A percentile compares a stretch with the other conserved stretches of the same genome.
Conservation (phyloP, 2,329 filamentous ascomycete genomes). For the Macrophomina tecta region DNA sequence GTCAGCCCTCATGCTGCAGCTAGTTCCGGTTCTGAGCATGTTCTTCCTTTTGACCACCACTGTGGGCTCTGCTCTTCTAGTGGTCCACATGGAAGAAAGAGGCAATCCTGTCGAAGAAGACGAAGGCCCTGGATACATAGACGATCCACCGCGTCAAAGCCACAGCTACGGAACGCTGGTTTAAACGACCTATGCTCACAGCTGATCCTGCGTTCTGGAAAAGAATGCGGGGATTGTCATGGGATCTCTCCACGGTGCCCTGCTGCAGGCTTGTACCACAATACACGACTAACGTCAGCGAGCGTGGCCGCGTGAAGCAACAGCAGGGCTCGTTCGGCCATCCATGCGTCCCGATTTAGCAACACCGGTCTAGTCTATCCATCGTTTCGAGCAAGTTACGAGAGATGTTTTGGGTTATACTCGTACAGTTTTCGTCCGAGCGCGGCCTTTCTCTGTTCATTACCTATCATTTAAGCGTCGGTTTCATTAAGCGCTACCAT, state of each 20-base stretch:
- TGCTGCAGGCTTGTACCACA: too few species aligned
- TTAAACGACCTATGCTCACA: background rate
- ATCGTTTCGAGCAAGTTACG: background rate
- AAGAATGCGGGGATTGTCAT: too few species aligned
- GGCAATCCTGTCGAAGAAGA: constrained; percentile 20
- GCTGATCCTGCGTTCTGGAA: background rate
- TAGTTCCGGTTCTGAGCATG: constrained; percentile 91
- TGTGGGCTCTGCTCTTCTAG: constrained; percentile 86
- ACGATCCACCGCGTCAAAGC: constrained; percentile 15
- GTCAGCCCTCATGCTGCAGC: constrained; percentile 79
- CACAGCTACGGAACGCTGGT: constrained; percentile 18
- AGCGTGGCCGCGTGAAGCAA: too few species aligned
- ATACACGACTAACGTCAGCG: background rate
- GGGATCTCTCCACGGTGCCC: too few species aligned
- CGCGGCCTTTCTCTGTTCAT: background rate
- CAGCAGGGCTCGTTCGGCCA: too few species aligned
- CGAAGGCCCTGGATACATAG: constrained; percentile 7
- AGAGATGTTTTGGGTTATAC: background rate
- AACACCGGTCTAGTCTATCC: background rate
- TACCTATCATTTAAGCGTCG: background rate
- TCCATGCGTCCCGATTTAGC: background rate
- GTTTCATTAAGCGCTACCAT: constrained; percentile 31
- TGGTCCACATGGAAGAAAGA: constrained; percentile 73
- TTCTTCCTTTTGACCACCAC: constrained; percentile 90
- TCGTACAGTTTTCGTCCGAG: background rate